Conservation (phyloP, 2,329 filamentous ascomycete species). For the Phialocephala sp. region DNA sequence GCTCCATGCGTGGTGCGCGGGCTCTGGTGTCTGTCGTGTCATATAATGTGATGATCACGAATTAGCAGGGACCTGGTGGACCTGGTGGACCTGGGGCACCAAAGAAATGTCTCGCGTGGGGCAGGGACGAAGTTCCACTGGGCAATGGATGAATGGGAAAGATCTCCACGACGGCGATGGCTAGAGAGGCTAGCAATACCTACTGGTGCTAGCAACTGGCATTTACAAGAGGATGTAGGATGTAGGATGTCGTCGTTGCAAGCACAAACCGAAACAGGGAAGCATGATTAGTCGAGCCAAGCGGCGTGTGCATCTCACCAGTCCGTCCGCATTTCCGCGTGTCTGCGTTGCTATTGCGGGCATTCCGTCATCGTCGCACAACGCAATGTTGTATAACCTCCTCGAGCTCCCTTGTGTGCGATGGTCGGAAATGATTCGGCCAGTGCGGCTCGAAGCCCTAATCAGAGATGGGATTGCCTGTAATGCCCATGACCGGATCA, state of each 20-base stretch:
- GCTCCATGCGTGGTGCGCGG: neutral
- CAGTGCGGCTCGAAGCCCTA: slow-evolving; percentile 3
- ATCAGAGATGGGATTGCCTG: neutral
- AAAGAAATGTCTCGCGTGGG: slow-evolving; percentile 16
- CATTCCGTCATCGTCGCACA: slow-evolving; percentile 14
- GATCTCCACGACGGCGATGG: neutral
- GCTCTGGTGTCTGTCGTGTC: neutral
- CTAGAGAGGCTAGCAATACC: neutral
- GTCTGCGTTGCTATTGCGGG: neutral
- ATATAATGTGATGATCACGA: neutral
- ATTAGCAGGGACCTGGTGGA: neutral
- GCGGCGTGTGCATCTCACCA: too few relatives aligned
- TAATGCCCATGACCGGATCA: slow-evolving; percentile 15
- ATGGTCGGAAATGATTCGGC: neutral
- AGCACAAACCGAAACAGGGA: too few relatives aligned
- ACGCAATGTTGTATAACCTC: neutral
- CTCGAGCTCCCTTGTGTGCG: slow-evolving; percentile 11
- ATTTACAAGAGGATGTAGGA: neutral
- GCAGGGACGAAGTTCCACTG: slow-evolving; percentile 16
- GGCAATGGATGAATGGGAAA: slow-evolving; percentile 15
- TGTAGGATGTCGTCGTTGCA: too few relatives aligned
- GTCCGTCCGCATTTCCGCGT: too few relatives aligned
- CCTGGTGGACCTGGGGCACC: slow-evolving; percentile 2
- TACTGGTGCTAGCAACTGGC: neutral
- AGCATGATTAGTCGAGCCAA: too few relatives aligned